Conservation (phyloP, 2,329 filamentous ascomycete species). For the Gremmenia infestans region DNA sequence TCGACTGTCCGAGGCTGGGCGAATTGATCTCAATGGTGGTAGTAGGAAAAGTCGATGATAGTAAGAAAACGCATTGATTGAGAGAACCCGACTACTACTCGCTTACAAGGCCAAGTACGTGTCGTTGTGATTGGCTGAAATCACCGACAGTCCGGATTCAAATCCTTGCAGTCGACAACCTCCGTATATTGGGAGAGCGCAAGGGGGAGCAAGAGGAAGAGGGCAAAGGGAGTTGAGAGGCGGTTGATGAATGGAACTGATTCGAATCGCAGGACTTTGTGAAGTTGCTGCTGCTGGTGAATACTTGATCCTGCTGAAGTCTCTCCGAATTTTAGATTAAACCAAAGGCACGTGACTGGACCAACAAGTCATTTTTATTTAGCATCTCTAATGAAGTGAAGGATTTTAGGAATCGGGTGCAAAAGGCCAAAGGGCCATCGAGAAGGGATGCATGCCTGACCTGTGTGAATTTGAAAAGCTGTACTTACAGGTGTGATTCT, state of each 20-base stretch:
- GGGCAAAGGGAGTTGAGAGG: too few relatives aligned
- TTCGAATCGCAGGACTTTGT: too few relatives aligned
- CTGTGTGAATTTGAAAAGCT: background rate
- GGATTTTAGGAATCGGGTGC: background rate
- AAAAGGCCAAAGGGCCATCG: background rate
- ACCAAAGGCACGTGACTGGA: too few relatives aligned
- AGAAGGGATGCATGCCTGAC: background rate
- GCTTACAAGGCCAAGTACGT: background rate
- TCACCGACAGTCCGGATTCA: background rate
- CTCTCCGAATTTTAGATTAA: too few relatives aligned
- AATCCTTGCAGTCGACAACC: background rate
- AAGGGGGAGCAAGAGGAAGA: background rate
- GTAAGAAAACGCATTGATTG: slow-evolving; percentile 4
- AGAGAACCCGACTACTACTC: background rate
- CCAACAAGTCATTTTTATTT: too few relatives aligned
- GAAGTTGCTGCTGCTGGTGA: too few relatives aligned
- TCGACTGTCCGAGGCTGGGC: background rate
- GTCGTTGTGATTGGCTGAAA: slow-evolving; percentile 3
- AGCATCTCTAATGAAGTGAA: background rate
- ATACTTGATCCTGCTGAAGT: too few relatives aligned
- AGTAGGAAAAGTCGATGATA: slow-evolving; percentile 3
- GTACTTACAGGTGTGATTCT: background rate
- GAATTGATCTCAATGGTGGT: slow-evolving; percentile 1
- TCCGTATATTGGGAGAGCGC: background rate
- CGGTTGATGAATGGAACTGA: too few relatives aligned